phyloP scores from a whole-genome alignment of 1,284 basidiomycete genomes.

The Peniophora sp. region DNA sequence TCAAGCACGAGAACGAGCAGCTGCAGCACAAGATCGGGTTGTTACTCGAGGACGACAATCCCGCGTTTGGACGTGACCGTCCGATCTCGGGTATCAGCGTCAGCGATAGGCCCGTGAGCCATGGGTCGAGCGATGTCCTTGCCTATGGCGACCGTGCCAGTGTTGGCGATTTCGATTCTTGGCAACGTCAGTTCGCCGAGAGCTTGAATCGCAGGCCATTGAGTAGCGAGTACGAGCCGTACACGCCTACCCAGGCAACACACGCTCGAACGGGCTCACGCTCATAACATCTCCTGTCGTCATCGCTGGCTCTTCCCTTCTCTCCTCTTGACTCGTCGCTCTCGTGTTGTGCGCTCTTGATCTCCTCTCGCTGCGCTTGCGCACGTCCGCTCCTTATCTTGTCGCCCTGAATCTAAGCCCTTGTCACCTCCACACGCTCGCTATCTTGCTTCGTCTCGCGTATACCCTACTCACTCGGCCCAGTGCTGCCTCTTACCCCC shows the following conservation, averaged over 20 bases:
- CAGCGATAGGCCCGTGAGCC: constrained; percentile 58
- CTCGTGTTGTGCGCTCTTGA: too few relatives aligned
- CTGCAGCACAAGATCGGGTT: constrained; percentile 81
- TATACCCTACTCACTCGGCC: too few relatives aligned
- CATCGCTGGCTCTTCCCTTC: constrained; percentile 12
- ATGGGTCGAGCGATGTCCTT: constrained; percentile 73
- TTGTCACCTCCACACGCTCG: too few relatives aligned
- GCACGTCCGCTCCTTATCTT: too few relatives aligned
- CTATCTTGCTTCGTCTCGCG: too few relatives aligned
- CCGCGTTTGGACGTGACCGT: constrained; percentile 52
- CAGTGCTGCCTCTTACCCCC: too few relatives aligned
- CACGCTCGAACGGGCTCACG: constrained; percentile 58
- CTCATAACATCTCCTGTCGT: constrained; percentile 39
- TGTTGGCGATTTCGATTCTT: constrained; percentile 73
- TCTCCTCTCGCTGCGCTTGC: too few relatives aligned
- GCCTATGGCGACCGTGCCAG: constrained; percentile 61
- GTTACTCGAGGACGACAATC: constrained; percentile 77
- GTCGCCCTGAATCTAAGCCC: too few relatives aligned
- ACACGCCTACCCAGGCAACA: constrained; percentile 14
- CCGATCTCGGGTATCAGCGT: constrained; percentile 57
- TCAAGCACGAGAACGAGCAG: constrained; percentile 79
- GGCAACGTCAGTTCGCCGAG: constrained; percentile 73
- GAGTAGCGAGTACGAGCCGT: constrained; percentile 50
- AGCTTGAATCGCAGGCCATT: constrained; percentile 66
- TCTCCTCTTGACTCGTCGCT: neutral